Percentiles rank a stretch among this genome's conserved stretches.
phyloP scores from a whole-genome alignment of 2,329 filamentous ascomycete genomes.

The Orbilia brochopaga region DNA sequence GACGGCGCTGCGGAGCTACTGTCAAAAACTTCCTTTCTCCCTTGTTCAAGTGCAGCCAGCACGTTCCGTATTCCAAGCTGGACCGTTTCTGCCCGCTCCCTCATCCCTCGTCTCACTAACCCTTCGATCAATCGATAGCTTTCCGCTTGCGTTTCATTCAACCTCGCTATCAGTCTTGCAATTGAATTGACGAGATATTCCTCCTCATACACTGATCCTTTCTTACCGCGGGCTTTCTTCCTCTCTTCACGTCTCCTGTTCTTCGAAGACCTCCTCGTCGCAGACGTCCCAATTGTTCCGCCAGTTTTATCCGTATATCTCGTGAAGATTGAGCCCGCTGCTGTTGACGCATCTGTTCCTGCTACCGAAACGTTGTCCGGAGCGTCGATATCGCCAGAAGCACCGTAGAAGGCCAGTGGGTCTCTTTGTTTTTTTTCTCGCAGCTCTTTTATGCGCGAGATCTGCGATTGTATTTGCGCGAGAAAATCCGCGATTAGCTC shows the following conservation, averaged over 20 bases:
- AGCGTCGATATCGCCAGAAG: slow-evolving; percentile 68
- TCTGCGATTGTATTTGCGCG: slow-evolving; percentile 79
- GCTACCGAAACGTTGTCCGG: slow-evolving; percentile 93
- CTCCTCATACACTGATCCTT: slow-evolving; percentile 96
- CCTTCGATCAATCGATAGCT: slow-evolving; percentile 76
- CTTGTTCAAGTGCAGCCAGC: slow-evolving; percentile 62
- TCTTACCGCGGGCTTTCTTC: slow-evolving; percentile 91
- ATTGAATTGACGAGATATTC: slow-evolving; percentile 94
- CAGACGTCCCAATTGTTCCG: slow-evolving; percentile 74
- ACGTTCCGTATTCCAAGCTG: slow-evolving; percentile 77
- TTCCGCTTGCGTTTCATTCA: slow-evolving; percentile 75
- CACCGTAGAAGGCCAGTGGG: slow-evolving; percentile 70
- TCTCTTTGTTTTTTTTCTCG: slow-evolving; percentile 80
- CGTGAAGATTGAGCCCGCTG: slow-evolving; percentile 84
- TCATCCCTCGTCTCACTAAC: slow-evolving; percentile 79
- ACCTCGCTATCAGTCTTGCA: slow-evolving; percentile 78
- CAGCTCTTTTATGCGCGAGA: slow-evolving; percentile 83
- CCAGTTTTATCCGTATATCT: slow-evolving; percentile 78
- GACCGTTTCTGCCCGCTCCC: slow-evolving; percentile 80
- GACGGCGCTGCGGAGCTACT: slow-evolving; percentile 52
- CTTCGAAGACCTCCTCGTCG: slow-evolving; percentile 80
- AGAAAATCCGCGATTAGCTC: slow-evolving; percentile 95
- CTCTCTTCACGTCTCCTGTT: slow-evolving; percentile 89
- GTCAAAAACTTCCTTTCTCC: slow-evolving; percentile 72
- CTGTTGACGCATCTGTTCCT: slow-evolving; percentile 80